Percentiles rank a stretch among this genome's conserved stretches.
These are phyloP conservation scores for Spinellus fusiger DNA, from an alignment of 192 early-diverging fungal genomes.

Conservation along the genomic window DNA sequence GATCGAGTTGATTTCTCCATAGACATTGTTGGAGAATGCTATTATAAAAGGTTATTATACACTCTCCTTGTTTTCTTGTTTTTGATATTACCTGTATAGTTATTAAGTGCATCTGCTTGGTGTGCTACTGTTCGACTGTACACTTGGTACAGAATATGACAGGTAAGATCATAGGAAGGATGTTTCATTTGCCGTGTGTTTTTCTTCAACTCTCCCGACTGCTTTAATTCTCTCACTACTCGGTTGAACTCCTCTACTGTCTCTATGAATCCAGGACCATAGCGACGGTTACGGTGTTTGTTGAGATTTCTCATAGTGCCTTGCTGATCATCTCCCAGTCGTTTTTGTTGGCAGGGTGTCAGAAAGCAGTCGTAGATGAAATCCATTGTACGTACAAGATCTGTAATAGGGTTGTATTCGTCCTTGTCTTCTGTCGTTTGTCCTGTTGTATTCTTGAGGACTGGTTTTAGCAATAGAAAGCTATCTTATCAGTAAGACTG, in stretches of 20 bases:
- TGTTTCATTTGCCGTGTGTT: slow-evolving; percentile 26
- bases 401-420: slow-evolving; percentile 82
- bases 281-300: slow-evolving; percentile 68
- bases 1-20: slow-evolving; percentile 87
- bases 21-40: slow-evolving; percentile 92
- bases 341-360: slow-evolving; percentile 33
- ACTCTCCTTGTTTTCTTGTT: not conserved
- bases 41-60: slow-evolving; percentile 11
- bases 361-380: slow-evolving; percentile 63
- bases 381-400: slow-evolving; percentile 65
- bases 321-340: slow-evolving; percentile 55
- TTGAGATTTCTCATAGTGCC: slow-evolving; percentile 74
- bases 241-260: slow-evolving; percentile 71
- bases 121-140: slow-evolving; percentile 86
- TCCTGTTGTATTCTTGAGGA: slow-evolving; percentile 29
- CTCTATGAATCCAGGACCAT: slow-evolving; percentile 57
- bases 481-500: slow-evolving; percentile 10
- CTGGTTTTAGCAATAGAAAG: slow-evolving; percentile 42
- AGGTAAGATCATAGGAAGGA: slow-evolving; percentile 62
- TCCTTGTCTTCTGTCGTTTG: slow-evolving; percentile 46
- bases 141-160: slow-evolving; percentile 81
- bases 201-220: slow-evolving; percentile 22
- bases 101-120: slow-evolving; percentile 61
- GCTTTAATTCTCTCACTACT: slow-evolving; percentile 43
- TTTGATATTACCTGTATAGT: slow-evolving; percentile 52